Percentiles rank a stretch among this genome's conserved stretches.
Evolutionary conservation across 2,329 filamentous ascomycete genomes (phyloP).

Genomic region (Cordyceps fumosorosea): DNA sequence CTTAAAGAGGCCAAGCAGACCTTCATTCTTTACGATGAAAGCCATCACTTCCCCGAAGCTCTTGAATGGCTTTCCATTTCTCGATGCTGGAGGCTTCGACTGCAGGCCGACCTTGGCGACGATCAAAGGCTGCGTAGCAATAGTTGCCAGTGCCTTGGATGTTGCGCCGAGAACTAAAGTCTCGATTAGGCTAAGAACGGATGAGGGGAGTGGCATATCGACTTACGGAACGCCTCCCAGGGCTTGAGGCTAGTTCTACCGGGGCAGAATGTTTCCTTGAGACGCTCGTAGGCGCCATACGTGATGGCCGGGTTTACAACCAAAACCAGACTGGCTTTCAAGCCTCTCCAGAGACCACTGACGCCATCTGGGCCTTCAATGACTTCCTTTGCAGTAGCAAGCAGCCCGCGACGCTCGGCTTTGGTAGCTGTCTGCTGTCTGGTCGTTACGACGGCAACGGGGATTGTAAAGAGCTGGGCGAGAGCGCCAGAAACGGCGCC

Average conservation of each 20-base stretch:
- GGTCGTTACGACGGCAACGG: constrained; percentile 90
- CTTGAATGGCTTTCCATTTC: constrained; percentile 87
- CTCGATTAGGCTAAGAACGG: not conserved
- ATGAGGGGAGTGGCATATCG: not conserved
- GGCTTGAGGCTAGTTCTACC: constrained; percentile 69
- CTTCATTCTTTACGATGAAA: constrained; percentile 88
- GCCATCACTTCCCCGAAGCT: constrained; percentile 90
- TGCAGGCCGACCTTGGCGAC: constrained; percentile 97
- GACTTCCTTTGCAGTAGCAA: constrained; percentile 85
- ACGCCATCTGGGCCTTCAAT: constrained; percentile 85
- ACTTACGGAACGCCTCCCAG: constrained; percentile 86
- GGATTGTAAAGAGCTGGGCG: constrained; percentile 93
- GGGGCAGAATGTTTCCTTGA: constrained; percentile 72
- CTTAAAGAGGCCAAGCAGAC: constrained; percentile 81
- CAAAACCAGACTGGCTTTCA: constrained; percentile 92
- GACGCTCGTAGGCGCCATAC: constrained; percentile 89
- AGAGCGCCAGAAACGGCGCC: constrained; percentile 84
- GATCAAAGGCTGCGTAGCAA: constrained; percentile 89
- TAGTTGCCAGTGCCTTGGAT: constrained; percentile 87
- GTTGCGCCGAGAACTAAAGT: constrained; percentile 75
- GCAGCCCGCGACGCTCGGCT: constrained; percentile 73
- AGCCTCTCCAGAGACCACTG: constrained; percentile 83
- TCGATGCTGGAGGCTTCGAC: constrained; percentile 77
- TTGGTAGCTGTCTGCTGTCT: constrained; percentile 90
- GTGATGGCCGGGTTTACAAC: constrained; percentile 97